Evolutionary conservation across 192 early-diverging fungal genomes (phyloP).

Genomic region (Backusella sp.): DNA sequence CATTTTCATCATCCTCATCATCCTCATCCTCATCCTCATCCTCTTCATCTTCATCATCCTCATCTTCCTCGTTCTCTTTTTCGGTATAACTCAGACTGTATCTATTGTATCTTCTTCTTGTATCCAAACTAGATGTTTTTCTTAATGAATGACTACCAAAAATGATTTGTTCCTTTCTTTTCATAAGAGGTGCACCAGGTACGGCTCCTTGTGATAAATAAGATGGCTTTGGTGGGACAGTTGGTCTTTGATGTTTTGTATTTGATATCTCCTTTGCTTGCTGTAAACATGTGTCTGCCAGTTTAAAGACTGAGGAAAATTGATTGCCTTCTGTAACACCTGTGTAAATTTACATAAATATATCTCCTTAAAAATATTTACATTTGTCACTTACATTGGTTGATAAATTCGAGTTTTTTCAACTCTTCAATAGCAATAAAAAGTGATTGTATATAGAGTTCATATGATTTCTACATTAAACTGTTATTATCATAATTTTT

Average conservation of each 20-base stretch:
- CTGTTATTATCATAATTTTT: background rate
- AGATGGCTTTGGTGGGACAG: background rate
- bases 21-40: conserved; percentile 16
- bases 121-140: conserved; percentile 3
- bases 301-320: conserved; percentile 33
- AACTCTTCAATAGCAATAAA: conserved; percentile 41
- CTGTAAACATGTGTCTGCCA: conserved; percentile 43
- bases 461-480: conserved; percentile 21
- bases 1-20: background rate
- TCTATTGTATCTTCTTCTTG: background rate
- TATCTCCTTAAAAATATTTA: background rate
- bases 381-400: conserved; percentile 40
- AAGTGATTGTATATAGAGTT: conserved; percentile 45
- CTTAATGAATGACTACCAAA: background rate
- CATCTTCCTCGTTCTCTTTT: conserved; percentile 33
- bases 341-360: background rate
- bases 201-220: background rate
- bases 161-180: background rate
- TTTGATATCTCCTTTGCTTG: conserved; percentile 47
- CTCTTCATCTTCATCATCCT: background rate
- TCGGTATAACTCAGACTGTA: background rate
- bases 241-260: conserved; percentile 37
- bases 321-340: background rate
- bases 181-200: conserved; percentile 43
- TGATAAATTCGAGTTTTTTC: conserved; percentile 45